These are phyloP conservation scores for Herpotrichia juniperi DNA, from an alignment of 2,329 filamentous ascomycete genomes.

Conservation along the genomic window DNA sequence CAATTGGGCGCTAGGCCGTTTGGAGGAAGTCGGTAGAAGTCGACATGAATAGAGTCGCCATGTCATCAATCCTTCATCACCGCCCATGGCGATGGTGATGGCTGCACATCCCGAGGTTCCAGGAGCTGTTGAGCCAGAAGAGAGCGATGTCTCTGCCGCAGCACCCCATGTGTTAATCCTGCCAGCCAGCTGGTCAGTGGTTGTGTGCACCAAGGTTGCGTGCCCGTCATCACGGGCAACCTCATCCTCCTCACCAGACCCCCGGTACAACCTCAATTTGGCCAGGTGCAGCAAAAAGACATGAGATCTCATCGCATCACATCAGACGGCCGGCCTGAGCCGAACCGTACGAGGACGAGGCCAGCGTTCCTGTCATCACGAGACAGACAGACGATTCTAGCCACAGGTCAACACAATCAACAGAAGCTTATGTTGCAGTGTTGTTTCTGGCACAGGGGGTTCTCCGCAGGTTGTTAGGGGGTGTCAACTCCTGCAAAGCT, in stretches of 20 bases:
- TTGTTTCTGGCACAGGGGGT: not conserved
- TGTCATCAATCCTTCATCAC: conserved; percentile 6
- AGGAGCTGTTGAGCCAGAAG: not conserved
- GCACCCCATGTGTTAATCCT: not conserved
- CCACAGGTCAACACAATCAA: too few relatives aligned
- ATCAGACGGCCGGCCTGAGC: not conserved
- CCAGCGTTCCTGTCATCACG: too few relatives aligned
- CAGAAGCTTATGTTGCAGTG: too few relatives aligned
- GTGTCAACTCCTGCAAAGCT: conserved; percentile 5
- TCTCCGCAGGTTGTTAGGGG: not conserved
- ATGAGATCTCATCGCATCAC: not conserved
- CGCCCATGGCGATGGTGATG: not conserved
- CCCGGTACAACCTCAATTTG: not conserved
- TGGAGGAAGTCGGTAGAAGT: not conserved
- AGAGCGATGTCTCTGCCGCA: too few relatives aligned
- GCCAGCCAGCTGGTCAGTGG: not conserved
- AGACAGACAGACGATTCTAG: too few relatives aligned
- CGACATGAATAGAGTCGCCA: not conserved
- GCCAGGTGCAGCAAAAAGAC: not conserved
- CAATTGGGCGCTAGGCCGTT: conserved; percentile 15
- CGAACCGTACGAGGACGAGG: not conserved
- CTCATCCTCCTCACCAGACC: conserved; percentile 1
- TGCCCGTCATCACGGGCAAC: not conserved
- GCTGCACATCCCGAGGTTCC: not conserved
- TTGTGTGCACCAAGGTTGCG: not conserved